phyloP scores from a whole-genome alignment of 306 rosid genomes.

The Spatholobus suberectus region DNA sequence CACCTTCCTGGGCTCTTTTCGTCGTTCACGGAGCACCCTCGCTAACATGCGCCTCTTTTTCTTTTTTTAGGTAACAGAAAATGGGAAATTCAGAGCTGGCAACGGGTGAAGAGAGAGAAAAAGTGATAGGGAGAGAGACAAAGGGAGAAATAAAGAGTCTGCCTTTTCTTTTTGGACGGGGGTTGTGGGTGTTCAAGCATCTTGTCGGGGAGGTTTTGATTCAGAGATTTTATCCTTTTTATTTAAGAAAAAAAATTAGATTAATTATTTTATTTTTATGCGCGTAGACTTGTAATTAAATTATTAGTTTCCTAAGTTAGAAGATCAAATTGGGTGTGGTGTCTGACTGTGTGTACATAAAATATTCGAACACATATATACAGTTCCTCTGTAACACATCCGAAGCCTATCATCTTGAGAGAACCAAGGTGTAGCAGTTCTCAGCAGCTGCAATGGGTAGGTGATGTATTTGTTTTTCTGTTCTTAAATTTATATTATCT shows the following conservation, averaged over 20 bases:
- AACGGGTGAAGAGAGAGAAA: slow-evolving; percentile 18
- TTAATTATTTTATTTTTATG: neutral
- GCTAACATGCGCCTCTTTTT: neutral
- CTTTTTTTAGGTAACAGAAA: slow-evolving; percentile 1
- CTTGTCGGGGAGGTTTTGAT: slow-evolving; percentile 66
- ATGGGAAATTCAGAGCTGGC: neutral
- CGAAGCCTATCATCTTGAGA: slow-evolving; percentile 30
- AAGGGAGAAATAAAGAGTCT: neutral
- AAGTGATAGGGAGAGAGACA: slow-evolving; percentile 31
- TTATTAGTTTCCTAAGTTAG: slow-evolving; percentile 47
- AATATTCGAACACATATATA: neutral
- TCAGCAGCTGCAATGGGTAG: slow-evolving; percentile 61
- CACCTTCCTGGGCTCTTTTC: neutral
- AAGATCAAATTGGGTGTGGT: slow-evolving; percentile 33
- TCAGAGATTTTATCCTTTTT: neutral
- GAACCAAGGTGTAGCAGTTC: slow-evolving; percentile 46
- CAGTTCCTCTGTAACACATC: slow-evolving; percentile 2
- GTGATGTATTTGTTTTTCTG: slow-evolving; percentile 10
- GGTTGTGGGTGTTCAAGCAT: slow-evolving; percentile 87
- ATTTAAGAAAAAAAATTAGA: neutral
- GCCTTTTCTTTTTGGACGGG: slow-evolving; percentile 46
- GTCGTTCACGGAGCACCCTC: neutral
- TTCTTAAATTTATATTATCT: neutral
- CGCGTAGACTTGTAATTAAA: neutral
- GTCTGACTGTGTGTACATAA: neutral